phyloP scores from a whole-genome alignment of 805 yeast genomes.

The Ogataea glucozyma region DNA sequence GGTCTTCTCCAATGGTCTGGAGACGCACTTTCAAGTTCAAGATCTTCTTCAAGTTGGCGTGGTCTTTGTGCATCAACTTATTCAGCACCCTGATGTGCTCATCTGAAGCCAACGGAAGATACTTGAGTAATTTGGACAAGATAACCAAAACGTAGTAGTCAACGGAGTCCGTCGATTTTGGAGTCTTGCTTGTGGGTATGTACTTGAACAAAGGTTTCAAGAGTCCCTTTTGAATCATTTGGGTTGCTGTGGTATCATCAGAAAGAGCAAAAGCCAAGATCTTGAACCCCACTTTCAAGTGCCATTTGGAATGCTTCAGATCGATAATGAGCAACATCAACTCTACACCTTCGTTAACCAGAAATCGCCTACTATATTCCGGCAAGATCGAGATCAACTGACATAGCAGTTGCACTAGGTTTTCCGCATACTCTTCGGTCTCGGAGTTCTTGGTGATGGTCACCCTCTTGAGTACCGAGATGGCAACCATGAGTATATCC shows the following conservation, averaged over 20 bases:
- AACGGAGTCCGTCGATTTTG: constrained; percentile 6
- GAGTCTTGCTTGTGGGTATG: constrained; percentile 5
- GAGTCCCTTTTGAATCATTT: constrained; percentile 13
- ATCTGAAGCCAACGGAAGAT: constrained; percentile 20
- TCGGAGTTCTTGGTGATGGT: constrained; percentile 7
- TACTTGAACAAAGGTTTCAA: constrained; percentile 21
- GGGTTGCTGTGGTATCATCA: constrained; percentile 8
- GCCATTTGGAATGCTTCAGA: constrained; percentile 17
- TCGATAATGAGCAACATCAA: constrained; percentile 17
- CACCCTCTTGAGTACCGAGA: constrained; percentile 16
- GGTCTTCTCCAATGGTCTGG: background rate
- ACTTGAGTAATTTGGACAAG: constrained; percentile 16
- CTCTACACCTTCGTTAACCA: constrained; percentile 21
- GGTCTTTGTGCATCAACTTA: constrained; percentile 21
- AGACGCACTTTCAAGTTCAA: constrained; percentile 6
- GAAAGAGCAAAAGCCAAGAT: constrained; percentile 8
- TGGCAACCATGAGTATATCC: constrained; percentile 13
- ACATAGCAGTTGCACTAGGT: constrained; percentile 16
- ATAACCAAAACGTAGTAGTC: constrained; percentile 8
- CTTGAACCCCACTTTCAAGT: constrained; percentile 15
- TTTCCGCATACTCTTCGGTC: constrained; percentile 20
- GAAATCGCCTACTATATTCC: constrained; percentile 5
- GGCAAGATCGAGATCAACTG: constrained; percentile 10
- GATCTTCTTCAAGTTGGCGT: constrained; percentile 11
- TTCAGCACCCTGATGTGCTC: constrained; percentile 24